These are phyloP conservation scores for Ceratocystis albifundus DNA, from an alignment of 2,329 filamentous ascomycete genomes.

Conservation along the genomic window DNA sequence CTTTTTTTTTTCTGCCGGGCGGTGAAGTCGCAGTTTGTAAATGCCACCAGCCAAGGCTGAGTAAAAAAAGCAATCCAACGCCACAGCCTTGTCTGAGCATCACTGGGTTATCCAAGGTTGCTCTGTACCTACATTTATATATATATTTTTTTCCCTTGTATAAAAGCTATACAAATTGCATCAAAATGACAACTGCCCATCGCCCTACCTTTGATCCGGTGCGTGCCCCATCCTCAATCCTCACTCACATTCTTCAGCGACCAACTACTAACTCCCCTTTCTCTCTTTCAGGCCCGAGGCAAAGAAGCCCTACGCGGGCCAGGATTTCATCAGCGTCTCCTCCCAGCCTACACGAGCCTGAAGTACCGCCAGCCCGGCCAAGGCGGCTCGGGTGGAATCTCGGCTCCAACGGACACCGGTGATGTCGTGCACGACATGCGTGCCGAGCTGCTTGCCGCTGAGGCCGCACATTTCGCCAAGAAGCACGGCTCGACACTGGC, in stretches of 20 bases:
- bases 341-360: constrained; percentile 84
- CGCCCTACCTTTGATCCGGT: constrained; percentile 95
- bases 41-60: constrained; percentile 8
- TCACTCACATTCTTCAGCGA: constrained; percentile 24
- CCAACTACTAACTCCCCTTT: background rate
- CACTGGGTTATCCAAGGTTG: background rate
- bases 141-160: background rate
- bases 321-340: constrained; percentile 89
- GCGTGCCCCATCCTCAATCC: constrained; percentile 28
- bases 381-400: constrained; percentile 55
- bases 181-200: constrained; percentile 52
- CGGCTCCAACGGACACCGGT: constrained; percentile 38
- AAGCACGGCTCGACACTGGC: constrained; percentile 51
- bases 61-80: background rate
- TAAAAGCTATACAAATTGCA: background rate
- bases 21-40: constrained; percentile 34
- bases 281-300: constrained; percentile 56
- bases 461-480: constrained; percentile 79
- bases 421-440: constrained; percentile 60
- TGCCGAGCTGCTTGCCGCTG: constrained; percentile 78
- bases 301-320: constrained; percentile 90
- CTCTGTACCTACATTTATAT: background rate
- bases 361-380: constrained; percentile 83
- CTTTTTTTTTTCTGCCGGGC: constrained; percentile 38
- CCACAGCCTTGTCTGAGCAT: constrained; percentile 12